Evolutionary conservation across 1,284 basidiomycete species (phyloP).

Genomic region (Xanthoconium separans): DNA sequence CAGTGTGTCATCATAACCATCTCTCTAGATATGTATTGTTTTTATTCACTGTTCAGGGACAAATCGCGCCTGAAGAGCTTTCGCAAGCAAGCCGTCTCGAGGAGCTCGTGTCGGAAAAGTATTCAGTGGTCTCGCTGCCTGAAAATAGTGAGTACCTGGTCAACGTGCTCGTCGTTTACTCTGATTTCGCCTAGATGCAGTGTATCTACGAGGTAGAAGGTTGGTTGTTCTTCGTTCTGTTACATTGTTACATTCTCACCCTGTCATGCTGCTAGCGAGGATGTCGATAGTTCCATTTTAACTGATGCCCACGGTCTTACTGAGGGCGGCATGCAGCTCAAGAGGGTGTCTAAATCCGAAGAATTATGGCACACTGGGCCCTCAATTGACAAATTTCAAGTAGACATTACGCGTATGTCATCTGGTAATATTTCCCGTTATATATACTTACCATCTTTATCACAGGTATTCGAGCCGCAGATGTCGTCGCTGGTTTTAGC

Average conservation of each 20-base stretch:
- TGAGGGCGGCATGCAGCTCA: no score
- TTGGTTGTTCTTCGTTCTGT: not conserved
- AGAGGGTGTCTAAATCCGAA: no score
- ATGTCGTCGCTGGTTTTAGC: not conserved
- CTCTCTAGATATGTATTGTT: not conserved
- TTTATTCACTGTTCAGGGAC: not conserved
- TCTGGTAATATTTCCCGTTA: not conserved
- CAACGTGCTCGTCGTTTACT: no score
- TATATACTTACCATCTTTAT: no score
- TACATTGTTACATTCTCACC: not conserved
- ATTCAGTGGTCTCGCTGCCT: not conserved
- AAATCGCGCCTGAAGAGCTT: not conserved
- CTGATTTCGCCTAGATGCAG: not conserved
- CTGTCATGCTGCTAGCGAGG: not conserved
- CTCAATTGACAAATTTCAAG: not conserved
- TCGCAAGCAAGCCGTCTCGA: not conserved
- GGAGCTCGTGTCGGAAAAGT: not conserved
- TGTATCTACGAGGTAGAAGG: not conserved
- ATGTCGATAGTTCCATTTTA: not conserved
- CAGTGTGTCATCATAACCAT: not conserved
- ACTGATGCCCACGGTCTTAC: no score
- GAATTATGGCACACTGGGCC: no score
- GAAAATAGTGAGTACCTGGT: not conserved
- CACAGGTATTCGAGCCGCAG: slow-evolving; percentile 7
- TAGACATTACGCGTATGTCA: not conserved